Evolutionary conservation across 495 filamentous ascomycete species (phyloP).

Genomic region (Pseudevernia furfuracea): DNA sequence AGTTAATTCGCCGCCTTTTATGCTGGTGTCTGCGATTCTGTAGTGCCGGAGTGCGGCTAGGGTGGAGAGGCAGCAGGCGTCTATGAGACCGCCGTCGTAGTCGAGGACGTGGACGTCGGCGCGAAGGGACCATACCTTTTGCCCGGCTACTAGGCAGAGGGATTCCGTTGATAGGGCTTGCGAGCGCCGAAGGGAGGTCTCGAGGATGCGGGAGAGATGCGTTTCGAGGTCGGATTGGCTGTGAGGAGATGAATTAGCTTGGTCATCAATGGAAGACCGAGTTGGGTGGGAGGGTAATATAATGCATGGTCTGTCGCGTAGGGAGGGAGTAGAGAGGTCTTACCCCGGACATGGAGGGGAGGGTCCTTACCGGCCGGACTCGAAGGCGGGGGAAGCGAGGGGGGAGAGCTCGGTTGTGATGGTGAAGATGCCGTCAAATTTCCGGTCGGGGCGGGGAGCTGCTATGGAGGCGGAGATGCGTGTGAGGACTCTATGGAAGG

Average conservation of each 20-base stretch:
- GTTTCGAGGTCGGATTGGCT: slow-evolving; percentile 72
- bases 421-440: slow-evolving; percentile 88
- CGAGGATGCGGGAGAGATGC: slow-evolving; percentile 76
- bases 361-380: slow-evolving; percentile 60
- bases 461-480: slow-evolving; percentile 83
- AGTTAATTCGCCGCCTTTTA: slow-evolving; percentile 71
- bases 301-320: neutral
- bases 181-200: slow-evolving; percentile 87
- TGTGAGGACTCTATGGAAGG: slow-evolving; percentile 57
- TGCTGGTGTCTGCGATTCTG: slow-evolving; percentile 74
- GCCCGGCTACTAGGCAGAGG: slow-evolving; percentile 81
- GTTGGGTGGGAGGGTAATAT: slow-evolving; percentile 8
- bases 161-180: slow-evolving; percentile 90
- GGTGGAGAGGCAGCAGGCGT: slow-evolving; percentile 75
- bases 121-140: slow-evolving; percentile 82
- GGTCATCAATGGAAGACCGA: slow-evolving; percentile 4
- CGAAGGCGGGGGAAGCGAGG: slow-evolving; percentile 89
- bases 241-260: slow-evolving; percentile 14
- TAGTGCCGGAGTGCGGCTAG: slow-evolving; percentile 86
- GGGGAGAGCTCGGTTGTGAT: slow-evolving; percentile 84
- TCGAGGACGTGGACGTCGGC: slow-evolving; percentile 85
- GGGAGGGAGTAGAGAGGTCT: slow-evolving; percentile 7
- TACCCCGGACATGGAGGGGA: slow-evolving; percentile 11
- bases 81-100: slow-evolving; percentile 81
- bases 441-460: slow-evolving; percentile 75